Evolutionary conservation across 2,329 filamentous ascomycete genomes (phyloP), one percentile per base, ranked within the genome.

Genomic region (Ceratocystis papillata): DNA sequence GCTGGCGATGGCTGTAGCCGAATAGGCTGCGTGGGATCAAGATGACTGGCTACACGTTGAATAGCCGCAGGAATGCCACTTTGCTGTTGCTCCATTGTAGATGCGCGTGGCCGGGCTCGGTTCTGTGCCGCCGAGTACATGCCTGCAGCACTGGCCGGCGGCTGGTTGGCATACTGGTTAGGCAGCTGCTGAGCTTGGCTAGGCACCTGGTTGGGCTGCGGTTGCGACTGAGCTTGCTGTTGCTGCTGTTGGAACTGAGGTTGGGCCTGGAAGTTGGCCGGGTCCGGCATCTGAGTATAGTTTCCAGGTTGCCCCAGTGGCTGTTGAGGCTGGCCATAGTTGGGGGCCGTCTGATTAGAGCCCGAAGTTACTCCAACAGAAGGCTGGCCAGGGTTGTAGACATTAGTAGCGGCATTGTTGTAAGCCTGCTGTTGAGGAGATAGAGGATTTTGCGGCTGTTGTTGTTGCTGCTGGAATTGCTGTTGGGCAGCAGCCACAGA

Each of bases 71-170:
- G 94, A 67, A 99, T 96, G 1, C 93, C 93, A 69, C 88, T 92
- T 73, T 92, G 88, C 72, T 95, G 90, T 73, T 94, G 90, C 73
- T 97, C 94, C 88, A 97, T 95, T 2, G 94, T 99, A 57, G 92
- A 94, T 50, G 94, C 92, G 68, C 94, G 86, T 76, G 96, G 93
- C 65, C 94, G 85, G 57, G 59, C 87, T 86, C 70, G 90, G 83
- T 71, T 90, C 74, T 33, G 73, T 74, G 84, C 64, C 86, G 66
- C 66, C 22, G 66, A 65, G 66, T 67, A 67, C 66, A 67, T 67
- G 8, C 66, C 66, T 12, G 66, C 66, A 30, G 66, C 66, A 45
- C 63, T 65, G 28, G 50, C 88, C 67, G 88, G 66, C 50, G 63
- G 59, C 60, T 67, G 66, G 66, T 76, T 77, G 6, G 76, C 81